Conservation (phyloP, 164 flowering plant species). For the Euptelea pleiosperma region DNA sequence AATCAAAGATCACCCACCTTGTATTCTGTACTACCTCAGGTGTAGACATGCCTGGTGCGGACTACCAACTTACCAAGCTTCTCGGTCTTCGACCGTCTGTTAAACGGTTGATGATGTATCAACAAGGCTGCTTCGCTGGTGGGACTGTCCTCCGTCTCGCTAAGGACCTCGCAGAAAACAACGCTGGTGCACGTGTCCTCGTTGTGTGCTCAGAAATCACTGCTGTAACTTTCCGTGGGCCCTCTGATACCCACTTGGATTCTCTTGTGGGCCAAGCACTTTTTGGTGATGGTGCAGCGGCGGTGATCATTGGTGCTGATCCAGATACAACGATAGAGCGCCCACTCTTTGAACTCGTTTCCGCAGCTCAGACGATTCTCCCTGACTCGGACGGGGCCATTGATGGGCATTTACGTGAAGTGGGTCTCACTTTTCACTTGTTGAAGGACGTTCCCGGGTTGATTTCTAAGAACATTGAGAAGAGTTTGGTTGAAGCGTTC, state of each 20-base stretch:
- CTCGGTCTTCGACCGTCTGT: neutral
- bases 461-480: constrained; percentile 2
- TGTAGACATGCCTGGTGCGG: constrained; percentile 12
- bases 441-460: constrained; percentile 5
- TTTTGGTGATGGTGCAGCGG: constrained; percentile 8
- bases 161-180: constrained; percentile 7
- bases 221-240: neutral
- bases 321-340: neutral
- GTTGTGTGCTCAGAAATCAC: constrained; percentile 8
- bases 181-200: constrained; percentile 5
- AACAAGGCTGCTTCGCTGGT: constrained; percentile 9
- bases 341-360: neutral
- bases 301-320: constrained; percentile 7
- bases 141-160: constrained; percentile 9
- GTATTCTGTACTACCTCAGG: constrained; percentile 7
- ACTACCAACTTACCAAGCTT: constrained; percentile 6
- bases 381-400: constrained; percentile 4
- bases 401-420: constrained; percentile 3
- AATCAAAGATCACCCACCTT: constrained; percentile 6
- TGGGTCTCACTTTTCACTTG: constrained; percentile 1
- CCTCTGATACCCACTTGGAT: neutral
- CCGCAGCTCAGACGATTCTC: neutral
- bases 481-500: neutral
- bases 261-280: constrained; percentile 4
- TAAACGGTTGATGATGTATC: constrained; percentile 9